These are phyloP conservation scores for Ambrosia artemisiifolia DNA, from an alignment of 129 eudicot genomes.

Conservation along the genomic window DNA sequence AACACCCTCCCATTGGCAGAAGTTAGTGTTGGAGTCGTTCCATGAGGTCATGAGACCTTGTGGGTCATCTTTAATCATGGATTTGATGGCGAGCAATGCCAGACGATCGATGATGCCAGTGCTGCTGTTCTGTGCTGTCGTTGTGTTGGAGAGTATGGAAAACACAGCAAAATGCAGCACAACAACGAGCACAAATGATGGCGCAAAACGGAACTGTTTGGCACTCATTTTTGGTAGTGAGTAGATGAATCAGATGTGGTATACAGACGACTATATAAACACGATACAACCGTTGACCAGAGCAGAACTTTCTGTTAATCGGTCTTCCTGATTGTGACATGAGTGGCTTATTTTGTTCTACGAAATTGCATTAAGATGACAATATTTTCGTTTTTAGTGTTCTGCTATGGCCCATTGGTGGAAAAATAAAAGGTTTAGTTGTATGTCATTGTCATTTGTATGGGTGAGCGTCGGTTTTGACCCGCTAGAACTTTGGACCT, in stretches of 20 bases:
- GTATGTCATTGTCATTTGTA: too few relatives aligned
- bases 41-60: slow-evolving; percentile 23
- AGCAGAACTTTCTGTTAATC: neutral
- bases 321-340: slow-evolving; percentile 1
- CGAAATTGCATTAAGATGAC: too few relatives aligned
- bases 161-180: neutral
- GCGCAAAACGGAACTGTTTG: slow-evolving; percentile 4
- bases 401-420: too few relatives aligned
- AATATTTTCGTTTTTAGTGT: too few relatives aligned
- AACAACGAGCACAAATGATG: neutral
- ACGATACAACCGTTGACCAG: neutral
- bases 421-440: too few relatives aligned
- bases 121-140: slow-evolving; percentile 5
- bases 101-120: neutral
- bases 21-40: slow-evolving; percentile 2
- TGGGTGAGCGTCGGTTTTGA: too few relatives aligned
- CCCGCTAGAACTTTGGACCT: too few relatives aligned
- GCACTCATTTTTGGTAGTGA: slow-evolving; percentile 3
- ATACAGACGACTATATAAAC: neutral
- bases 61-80: slow-evolving; percentile 22
- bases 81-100: neutral
- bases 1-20: slow-evolving; percentile 27
- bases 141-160: neutral
- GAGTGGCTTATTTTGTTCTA: neutral
- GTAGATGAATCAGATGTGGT: neutral